Conservation (phyloP, 176 grass and related monocot species). For the Ampelocalamus luodianensis region DNA sequence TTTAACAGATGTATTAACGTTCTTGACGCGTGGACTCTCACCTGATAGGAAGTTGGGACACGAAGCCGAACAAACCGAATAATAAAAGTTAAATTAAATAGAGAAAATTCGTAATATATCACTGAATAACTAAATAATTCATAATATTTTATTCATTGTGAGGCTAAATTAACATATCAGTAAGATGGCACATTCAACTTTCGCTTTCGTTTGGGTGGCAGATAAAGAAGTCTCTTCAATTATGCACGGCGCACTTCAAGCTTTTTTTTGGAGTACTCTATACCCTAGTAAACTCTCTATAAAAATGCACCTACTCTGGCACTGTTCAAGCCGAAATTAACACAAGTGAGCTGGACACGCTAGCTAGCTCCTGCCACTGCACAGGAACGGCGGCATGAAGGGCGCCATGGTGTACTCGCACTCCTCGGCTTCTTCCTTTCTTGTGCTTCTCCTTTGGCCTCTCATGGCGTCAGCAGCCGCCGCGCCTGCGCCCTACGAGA, state of each 20-base stretch:
- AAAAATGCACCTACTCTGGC: not conserved
- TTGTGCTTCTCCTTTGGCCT: constrained; percentile 28
- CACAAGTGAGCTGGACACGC: not conserved
- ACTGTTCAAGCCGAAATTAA: not conserved
- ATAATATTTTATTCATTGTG: no score
- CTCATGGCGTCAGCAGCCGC: constrained; percentile 12
- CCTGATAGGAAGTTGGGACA: no score
- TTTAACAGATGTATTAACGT: no score
- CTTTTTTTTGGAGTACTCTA: not conserved
- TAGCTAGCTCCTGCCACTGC: not conserved
- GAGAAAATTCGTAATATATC: no score
- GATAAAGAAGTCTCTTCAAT: constrained; percentile 1
- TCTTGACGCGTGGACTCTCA: no score
- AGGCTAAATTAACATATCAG: no score
- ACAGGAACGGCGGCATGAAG: not conserved
- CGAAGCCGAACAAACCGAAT: no score
- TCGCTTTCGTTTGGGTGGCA: constrained; percentile 2
- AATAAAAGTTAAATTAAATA: no score
- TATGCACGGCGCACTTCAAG: not conserved
- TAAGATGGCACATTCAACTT: no score
- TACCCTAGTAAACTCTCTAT: not conserved
- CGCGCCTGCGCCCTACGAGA: not conserved
- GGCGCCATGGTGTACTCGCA: constrained; percentile 10
- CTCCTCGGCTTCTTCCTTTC: not conserved
- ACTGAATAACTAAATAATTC: no score